Evolutionary conservation across 148 eudicot species (phyloP), one percentile per base, ranked within the genome.

Genomic region (Heliamphora exappendiculata): DNA sequence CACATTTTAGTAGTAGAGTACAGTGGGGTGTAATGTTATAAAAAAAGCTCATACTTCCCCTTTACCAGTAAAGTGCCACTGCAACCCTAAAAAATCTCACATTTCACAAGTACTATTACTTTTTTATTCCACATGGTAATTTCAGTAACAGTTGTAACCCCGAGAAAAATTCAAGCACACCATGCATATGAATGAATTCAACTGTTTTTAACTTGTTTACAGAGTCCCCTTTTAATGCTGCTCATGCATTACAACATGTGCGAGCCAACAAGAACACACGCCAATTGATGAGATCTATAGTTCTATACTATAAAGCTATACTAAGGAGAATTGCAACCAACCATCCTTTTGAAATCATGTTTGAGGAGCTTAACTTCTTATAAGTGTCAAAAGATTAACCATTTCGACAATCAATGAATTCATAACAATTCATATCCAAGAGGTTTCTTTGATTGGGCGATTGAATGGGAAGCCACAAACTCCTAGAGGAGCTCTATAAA

Each of bases 141-240:
- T 54, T 54, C 26, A 54, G 22, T 54, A 14, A 8, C 26, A 19
- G 22, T 54, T 19, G 3, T 9, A 4, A 6, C 12, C 11, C 53
- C 53, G 10, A 49, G 12, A 2, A n/a, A 54, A 19, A 54, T 26
- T 54, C 5, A 2, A 1, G 5, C 24, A 54, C 26, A 4, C 59
- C 59, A 54, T 9, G 10, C 26, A 54, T 54, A 26, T 54, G 24
- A 54, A 54, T 10, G 26, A 54, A 26, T 54, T 6, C 26, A n/a
- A 57, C 87, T 78, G 37, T 86, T 91, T 81, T 88, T 19, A 4
- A 3, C 59, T n/a, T 54, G 24, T 19, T 17, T 54, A 4, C 3
- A 4, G 3, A 17, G 6, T n/a, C 22, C 22, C 5, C 26, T 54
- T 54, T n/a, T 54, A 19, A n/a, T 19, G 59, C 24, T 19, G 59